Conservation (phyloP, 2,329 filamentous ascomycete species). For the Thielaviopsis cerberus region DNA sequence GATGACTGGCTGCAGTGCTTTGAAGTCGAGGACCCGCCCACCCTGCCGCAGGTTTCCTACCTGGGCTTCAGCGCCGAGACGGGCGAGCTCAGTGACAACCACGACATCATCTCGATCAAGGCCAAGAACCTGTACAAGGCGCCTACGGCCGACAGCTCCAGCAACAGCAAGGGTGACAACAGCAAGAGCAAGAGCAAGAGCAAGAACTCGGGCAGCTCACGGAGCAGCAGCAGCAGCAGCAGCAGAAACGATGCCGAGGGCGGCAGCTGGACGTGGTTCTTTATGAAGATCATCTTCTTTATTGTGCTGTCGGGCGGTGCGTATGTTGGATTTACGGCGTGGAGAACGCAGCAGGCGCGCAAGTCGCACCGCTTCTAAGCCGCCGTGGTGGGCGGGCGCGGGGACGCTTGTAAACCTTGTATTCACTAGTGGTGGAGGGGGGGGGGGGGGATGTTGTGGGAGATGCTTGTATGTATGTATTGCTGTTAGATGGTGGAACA, state of each 20-base stretch:
- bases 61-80: constrained; percentile 74
- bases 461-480: background rate
- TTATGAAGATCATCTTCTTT: constrained; percentile 71
- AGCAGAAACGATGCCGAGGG: constrained; percentile 19
- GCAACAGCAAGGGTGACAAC: constrained; percentile 17
- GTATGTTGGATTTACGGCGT: constrained; percentile 76
- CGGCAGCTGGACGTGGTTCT: constrained; percentile 41
- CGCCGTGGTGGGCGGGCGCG: constrained; percentile 1
- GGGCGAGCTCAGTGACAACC: constrained; percentile 89
- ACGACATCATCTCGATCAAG: constrained; percentile 78
- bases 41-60: constrained; percentile 61
- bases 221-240: constrained; percentile 18
- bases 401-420: background rate
- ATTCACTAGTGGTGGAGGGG: background rate
- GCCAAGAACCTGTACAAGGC: constrained; percentile 74
- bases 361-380: constrained; percentile 38
- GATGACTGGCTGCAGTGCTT: constrained; percentile 84
- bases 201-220: constrained; percentile 19
- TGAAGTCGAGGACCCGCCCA: constrained; percentile 47
- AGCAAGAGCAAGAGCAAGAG: constrained; percentile 23
- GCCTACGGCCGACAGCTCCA: constrained; percentile 25
- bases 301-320: constrained; percentile 48
- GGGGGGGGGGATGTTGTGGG: constrained; percentile 1
- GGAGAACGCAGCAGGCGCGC: constrained; percentile 42
- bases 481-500: background rate